Conservation (phyloP, 1,139 yeast species). For the Yamadazyma diddensiae region DNA sequence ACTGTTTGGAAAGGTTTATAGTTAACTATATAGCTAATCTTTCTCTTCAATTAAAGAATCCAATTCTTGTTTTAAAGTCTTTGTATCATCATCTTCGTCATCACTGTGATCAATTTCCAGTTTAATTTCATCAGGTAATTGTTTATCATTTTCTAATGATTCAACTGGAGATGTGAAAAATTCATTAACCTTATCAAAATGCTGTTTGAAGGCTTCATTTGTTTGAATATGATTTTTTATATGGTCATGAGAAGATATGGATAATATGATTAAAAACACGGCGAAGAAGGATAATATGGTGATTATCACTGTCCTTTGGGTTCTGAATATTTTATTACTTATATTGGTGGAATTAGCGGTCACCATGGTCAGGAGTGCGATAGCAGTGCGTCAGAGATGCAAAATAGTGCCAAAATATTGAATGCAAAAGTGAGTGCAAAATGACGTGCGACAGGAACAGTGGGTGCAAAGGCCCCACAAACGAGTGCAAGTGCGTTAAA, state of each 20-base stretch:
- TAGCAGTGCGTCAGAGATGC: neutral
- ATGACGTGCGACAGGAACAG: too few relatives aligned
- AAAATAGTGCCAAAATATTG: too few relatives aligned
- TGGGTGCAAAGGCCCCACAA: too few relatives aligned
- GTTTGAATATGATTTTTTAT: constrained; percentile 15
- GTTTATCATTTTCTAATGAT: neutral
- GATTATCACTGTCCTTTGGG: constrained; percentile 24
- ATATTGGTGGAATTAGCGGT: constrained; percentile 30
- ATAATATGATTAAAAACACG: constrained; percentile 21
- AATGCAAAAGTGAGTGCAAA: too few relatives aligned
- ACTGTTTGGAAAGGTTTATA: constrained; percentile 41
- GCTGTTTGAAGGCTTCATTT: constrained; percentile 13
- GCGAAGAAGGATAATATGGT: constrained; percentile 22
- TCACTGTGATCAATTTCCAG: constrained; percentile 1
- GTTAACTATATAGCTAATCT: constrained; percentile 2
- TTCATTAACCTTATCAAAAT: constrained; percentile 3
- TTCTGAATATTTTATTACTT: constrained; percentile 28
- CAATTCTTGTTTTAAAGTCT: constrained; percentile 3
- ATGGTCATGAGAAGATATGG: constrained; percentile 21
- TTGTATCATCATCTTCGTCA: constrained; percentile 1
- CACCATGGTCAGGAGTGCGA: constrained; percentile 1
- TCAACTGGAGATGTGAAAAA: constrained; percentile 5
- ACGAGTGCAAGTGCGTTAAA: too few relatives aligned
- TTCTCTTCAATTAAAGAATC: constrained; percentile 5
- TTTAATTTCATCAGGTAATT: constrained; percentile 1